Conservation (phyloP, 345 rosid genomes). For the Brassica juncea region DNA sequence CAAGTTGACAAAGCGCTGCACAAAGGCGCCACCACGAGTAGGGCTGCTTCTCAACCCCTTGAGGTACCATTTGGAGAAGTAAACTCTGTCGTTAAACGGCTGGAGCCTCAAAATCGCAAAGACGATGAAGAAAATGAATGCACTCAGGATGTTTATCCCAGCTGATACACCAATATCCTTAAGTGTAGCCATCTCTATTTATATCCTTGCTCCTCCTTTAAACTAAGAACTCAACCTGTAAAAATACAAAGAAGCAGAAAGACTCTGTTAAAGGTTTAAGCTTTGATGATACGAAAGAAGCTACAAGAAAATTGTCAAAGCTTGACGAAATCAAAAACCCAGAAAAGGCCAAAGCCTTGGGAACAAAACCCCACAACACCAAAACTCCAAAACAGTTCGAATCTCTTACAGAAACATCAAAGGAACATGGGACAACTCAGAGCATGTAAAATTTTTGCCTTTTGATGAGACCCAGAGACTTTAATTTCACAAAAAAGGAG, state of each 20-base stretch:
- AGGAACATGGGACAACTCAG: background rate
- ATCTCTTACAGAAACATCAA: slow-evolving; percentile 10
- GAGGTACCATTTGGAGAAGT: slow-evolving; percentile 97
- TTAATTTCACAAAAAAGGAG: background rate
- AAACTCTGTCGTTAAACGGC: slow-evolving; percentile 92
- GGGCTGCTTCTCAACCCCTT: slow-evolving; percentile 82
- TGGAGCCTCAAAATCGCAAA: slow-evolving; percentile 88
- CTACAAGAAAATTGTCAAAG: background rate
- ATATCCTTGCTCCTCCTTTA: background rate
- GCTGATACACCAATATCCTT: slow-evolving; percentile 84
- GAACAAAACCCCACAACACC: slow-evolving; percentile 14
- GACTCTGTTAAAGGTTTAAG: background rate
- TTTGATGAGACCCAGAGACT: slow-evolving; percentile 32
- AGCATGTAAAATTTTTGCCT: slow-evolving; percentile 1
- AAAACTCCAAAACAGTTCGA: slow-evolving; percentile 21
- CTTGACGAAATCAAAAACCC: slow-evolving; percentile 1
- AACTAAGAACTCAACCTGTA: slow-evolving; percentile 19
- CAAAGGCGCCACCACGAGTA: slow-evolving; percentile 55
- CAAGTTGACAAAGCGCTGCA: slow-evolving; percentile 69
- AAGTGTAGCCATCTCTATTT: slow-evolving; percentile 77
- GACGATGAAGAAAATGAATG: slow-evolving; percentile 70
- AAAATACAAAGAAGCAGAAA: slow-evolving; percentile 7
- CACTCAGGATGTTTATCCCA: slow-evolving; percentile 68
- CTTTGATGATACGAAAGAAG: background rate
- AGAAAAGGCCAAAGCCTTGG: slow-evolving; percentile 6